Percentiles rank a stretch among this genome's conserved stretches.
These are phyloP conservation scores for Solanum bukasovii DNA, from an alignment of 257 asterid species.

Conservation along the genomic window DNA sequence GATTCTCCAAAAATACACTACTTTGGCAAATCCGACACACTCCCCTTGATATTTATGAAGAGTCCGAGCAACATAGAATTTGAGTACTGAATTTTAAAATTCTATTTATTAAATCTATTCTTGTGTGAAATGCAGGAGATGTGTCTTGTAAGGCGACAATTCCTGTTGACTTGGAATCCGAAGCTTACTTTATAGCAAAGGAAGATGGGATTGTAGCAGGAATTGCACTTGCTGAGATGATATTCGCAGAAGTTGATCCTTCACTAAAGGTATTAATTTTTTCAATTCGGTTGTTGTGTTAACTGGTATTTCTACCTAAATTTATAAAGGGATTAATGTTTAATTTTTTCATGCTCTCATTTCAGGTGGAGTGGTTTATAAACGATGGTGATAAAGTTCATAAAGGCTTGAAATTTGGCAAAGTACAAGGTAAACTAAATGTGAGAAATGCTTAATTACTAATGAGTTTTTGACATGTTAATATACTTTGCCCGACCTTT, in stretches of 20 bases:
- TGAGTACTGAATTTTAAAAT: neutral
- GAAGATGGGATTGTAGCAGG: constrained; percentile 94
- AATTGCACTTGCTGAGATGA: constrained; percentile 86
- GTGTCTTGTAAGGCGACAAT: constrained; percentile 94
- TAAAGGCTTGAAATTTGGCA: constrained; percentile 89
- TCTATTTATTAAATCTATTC: neutral
- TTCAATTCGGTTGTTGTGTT: neutral
- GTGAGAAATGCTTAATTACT: neutral
- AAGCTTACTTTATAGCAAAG: constrained; percentile 87
- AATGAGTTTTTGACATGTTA: neutral
- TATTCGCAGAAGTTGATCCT: constrained; percentile 75
- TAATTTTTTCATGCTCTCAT: neutral
- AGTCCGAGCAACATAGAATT: too few species aligned
- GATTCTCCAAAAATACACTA: too few species aligned
- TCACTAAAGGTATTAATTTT: constrained; percentile 52
- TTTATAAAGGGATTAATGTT: neutral
- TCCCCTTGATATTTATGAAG: too few species aligned
- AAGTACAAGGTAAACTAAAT: constrained; percentile 54
- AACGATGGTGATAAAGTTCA: constrained; percentile 76
- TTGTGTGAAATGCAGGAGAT: constrained; percentile 45
- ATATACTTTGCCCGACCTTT: constrained; percentile 1
- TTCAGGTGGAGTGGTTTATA: constrained; percentile 70
- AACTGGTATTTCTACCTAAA: neutral
- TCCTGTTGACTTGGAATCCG: constrained; percentile 78
- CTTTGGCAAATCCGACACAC: too few species aligned